Percentiles rank a stretch among this genome's conserved stretches.
phyloP scores from a whole-genome alignment of 257 asterid genomes.

The Solanum rostratum region DNA sequence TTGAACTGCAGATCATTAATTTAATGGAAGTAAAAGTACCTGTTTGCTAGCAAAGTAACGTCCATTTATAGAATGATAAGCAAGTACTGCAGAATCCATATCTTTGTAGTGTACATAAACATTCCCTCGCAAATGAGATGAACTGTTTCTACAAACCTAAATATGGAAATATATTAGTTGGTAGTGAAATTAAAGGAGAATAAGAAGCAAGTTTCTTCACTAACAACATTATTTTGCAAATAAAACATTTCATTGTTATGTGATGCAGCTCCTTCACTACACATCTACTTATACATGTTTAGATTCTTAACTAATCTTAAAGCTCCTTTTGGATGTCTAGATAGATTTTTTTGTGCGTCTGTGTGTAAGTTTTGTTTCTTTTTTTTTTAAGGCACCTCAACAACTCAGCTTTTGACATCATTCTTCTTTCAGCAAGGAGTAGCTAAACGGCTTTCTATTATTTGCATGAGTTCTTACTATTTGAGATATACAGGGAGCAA shows the following conservation, averaged over 20 bases:
- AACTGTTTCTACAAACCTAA: constrained; percentile 92
- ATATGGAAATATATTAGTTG: constrained; percentile 3
- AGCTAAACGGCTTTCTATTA: neutral
- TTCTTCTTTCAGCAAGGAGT: neutral
- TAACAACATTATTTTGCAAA: neutral
- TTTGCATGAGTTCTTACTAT: neutral
- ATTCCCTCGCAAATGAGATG: constrained; percentile 87
- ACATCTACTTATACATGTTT: neutral
- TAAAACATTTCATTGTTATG: neutral
- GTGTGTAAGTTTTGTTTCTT: neutral
- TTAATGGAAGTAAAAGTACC: constrained; percentile 32
- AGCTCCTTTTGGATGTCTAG: neutral
- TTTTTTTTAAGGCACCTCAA: neutral
- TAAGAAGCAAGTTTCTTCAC: neutral
- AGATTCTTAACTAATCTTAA: neutral
- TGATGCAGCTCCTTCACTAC: neutral
- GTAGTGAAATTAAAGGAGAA: constrained; percentile 4
- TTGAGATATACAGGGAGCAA: neutral
- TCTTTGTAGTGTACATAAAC: constrained; percentile 75
- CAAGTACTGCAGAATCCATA: constrained; percentile 74
- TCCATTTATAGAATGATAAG: constrained; percentile 64
- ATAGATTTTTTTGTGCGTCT: too few relatives aligned
- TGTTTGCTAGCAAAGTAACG: constrained; percentile 94
- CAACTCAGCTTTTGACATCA: neutral
- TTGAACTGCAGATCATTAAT: neutral